A percentile compares a stretch with the other conserved stretches of the same genome.
phyloP scores from a whole-genome alignment of 768 basidiomycete species.

The Pleurotus sapidus region DNA sequence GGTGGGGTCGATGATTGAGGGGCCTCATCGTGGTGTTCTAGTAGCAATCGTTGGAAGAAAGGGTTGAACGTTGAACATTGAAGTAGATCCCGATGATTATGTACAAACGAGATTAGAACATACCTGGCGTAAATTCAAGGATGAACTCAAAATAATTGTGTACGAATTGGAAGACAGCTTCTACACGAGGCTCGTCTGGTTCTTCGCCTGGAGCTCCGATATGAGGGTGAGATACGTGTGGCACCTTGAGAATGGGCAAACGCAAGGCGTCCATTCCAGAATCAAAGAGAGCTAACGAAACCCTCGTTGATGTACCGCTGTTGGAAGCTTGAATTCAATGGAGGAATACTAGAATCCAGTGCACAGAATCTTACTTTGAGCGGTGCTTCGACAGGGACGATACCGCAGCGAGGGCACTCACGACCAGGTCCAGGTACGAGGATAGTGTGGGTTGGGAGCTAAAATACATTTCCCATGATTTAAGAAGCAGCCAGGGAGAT shows the following conservation, averaged over 20 bases:
- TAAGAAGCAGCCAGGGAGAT: too few relatives aligned
- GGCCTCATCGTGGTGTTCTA: too few relatives aligned
- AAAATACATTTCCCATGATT: background rate
- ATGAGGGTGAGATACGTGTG: conserved; percentile 8
- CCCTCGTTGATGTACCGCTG: background rate
- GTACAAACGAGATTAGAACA: too few relatives aligned
- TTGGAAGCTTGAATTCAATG: background rate
- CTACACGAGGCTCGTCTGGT: conserved; percentile 17
- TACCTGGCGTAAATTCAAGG: too few relatives aligned
- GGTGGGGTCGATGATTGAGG: too few relatives aligned
- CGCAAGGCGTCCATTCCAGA: conserved; percentile 48
- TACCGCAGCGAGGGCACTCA: conserved; percentile 40
- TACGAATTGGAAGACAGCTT: conserved; percentile 36
- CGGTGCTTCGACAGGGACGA: conserved; percentile 23
- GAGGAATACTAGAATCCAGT: conserved; percentile 13
- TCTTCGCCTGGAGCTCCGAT: background rate
- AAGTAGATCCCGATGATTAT: background rate
- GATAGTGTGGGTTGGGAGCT: conserved; percentile 27
- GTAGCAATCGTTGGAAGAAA: background rate
- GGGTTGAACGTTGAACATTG: background rate
- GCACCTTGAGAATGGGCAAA: conserved; percentile 42
- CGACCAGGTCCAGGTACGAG: conserved; percentile 50
- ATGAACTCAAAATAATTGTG: conserved; percentile 52
- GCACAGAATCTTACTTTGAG: conserved; percentile 15
- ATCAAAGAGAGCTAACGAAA: conserved; percentile 56